Conservation (phyloP, 1,284 basidiomycete genomes). For the Leccinum pachyderme region DNA sequence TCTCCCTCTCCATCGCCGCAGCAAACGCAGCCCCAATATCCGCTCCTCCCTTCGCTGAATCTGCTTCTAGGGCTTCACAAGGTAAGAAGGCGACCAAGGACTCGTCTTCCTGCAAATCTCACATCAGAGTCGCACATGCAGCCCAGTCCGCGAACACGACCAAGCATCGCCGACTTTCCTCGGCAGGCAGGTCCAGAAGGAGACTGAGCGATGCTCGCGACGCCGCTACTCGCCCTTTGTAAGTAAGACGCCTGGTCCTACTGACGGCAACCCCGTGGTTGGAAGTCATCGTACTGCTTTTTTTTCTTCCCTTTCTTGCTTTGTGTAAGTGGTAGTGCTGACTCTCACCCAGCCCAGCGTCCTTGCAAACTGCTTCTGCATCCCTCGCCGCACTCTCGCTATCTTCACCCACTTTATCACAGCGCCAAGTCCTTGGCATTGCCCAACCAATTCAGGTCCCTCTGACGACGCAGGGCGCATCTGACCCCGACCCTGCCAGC, state of each 20-base stretch:
- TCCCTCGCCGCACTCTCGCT: conserved; percentile 50
- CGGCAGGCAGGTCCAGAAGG: conserved; percentile 62
- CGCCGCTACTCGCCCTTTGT: conserved; percentile 64
- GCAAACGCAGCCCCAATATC: conserved; percentile 48
- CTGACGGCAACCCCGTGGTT: not conserved
- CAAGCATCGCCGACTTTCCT: conserved; percentile 66
- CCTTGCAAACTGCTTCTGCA: conserved; percentile 44
- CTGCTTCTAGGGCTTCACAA: conserved; percentile 18
- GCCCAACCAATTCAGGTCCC: conserved; percentile 17
- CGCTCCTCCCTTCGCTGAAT: conserved; percentile 28
- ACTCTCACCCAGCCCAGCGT: conserved; percentile 39
- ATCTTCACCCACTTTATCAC: conserved; percentile 46
- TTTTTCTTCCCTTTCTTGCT: not conserved
- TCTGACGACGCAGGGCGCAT: not conserved
- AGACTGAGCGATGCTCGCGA: conserved; percentile 74
- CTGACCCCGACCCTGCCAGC: conserved; percentile 8
- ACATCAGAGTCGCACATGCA: conserved; percentile 10
- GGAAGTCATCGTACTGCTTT: not conserved
- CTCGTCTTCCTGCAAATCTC: not conserved
- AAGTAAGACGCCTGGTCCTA: conserved; percentile 35
- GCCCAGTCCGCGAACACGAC: conserved; percentile 34
- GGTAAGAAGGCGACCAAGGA: conserved; percentile 10
- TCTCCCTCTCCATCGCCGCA: conserved; percentile 66
- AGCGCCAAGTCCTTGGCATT: conserved; percentile 13
- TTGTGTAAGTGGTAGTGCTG: conserved; percentile 5